Conservation (phyloP, 2,329 filamentous ascomycete species). For the Zasmidium angulare region DNA sequence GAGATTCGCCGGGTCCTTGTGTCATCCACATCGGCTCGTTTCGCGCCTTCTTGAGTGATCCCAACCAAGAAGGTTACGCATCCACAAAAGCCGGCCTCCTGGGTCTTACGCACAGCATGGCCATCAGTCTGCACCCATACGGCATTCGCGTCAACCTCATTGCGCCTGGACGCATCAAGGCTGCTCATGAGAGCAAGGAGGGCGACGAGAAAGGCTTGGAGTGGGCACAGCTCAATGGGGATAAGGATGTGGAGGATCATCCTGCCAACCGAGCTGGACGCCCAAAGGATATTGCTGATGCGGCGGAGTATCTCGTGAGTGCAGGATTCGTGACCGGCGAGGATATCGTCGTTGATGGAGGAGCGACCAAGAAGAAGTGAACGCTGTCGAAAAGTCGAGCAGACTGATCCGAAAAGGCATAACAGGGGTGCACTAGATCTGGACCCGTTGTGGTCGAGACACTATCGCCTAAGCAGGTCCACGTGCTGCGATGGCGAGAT, state of each 20-base stretch:
- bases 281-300: conserved; percentile 45
- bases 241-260: conserved; percentile 49
- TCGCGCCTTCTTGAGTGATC: conserved; percentile 49
- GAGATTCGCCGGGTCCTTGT: conserved; percentile 28
- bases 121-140: conserved; percentile 42
- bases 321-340: conserved; percentile 46
- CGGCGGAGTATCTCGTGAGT: conserved; percentile 41
- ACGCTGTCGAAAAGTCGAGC: too few relatives aligned
- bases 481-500: too few relatives aligned
- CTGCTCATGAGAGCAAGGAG: conserved; percentile 42
- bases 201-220: conserved; percentile 40
- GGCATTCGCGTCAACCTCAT: conserved; percentile 49
- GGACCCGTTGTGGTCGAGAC: too few relatives aligned
- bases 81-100: conserved; percentile 50
- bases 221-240: conserved; percentile 44
- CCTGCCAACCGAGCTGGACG: conserved; percentile 50
- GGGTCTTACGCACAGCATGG: conserved; percentile 51
- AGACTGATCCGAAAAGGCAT: too few relatives aligned
- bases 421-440: too few relatives aligned
- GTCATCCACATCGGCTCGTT: conserved; percentile 52
- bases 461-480: too few relatives aligned
- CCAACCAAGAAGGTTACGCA: conserved; percentile 51
- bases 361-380: conserved; percentile 42
- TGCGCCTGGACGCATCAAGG: conserved; percentile 53
- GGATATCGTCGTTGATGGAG: conserved; percentile 46